Evolutionary conservation across 1,139 yeast species (phyloP), one percentile per base, ranked within the genome.

Genomic region (Protomyces pachydermus): DNA sequence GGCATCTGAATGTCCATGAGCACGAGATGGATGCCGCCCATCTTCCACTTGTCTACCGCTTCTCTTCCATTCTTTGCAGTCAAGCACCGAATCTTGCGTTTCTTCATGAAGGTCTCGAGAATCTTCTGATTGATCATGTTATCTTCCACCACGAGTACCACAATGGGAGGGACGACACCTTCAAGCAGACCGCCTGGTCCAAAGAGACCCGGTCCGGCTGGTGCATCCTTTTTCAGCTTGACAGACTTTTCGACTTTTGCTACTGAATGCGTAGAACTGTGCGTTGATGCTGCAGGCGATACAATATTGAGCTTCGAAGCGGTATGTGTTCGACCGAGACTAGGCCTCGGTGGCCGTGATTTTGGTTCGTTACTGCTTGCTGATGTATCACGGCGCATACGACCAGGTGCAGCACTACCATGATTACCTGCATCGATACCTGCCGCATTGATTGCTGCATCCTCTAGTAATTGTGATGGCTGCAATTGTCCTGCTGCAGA

Each of bases 1-100:
- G 98, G 98, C 66, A 91, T 79, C 74, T 91, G 97, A 71, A 91
- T 87, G 78, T 91, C 98, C 97, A 91, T 91, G 57, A 91, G 81
- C 52, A 93, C 95, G 67, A 91, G 79, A 74, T 91, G 97, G 71
- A 87, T 88, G 0, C 97, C 97, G 14, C 98, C 98, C 67, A 82
- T 84, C 67, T 89, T 81, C 97, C 97, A 91, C 74, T 86, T 88
- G 68, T 89, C 95, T 3, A 91, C 83, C 0, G 97, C 98, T 71
- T 91, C 97, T 69, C 86, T 84, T 35, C 98, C 98, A 70, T 90
- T 91, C 66, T 88, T 86, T 6, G 97, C 97, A 54, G 91, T 86
- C 68, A 86, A 86, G 69, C 88, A 91, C 58, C 87, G 87, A 46
- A 93, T 91, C 68, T 88, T 85, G 70, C 93, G 91, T 69, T 90